These are phyloP conservation scores for Emmonsiellopsis sp. DNA, from an alignment of 2,329 filamentous ascomycete species.

Conservation along the genomic window DNA sequence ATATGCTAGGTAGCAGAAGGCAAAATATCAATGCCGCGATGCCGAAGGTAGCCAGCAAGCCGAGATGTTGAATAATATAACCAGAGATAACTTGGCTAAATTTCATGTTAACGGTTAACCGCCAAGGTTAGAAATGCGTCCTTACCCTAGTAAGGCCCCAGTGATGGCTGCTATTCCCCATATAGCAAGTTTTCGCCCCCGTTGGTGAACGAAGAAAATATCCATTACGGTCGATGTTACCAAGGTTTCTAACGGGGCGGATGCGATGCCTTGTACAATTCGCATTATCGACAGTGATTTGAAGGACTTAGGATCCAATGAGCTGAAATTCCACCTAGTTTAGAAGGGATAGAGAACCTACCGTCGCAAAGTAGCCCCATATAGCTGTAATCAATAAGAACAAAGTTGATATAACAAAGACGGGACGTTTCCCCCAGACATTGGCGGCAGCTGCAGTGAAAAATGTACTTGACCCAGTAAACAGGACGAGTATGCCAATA, in stretches of 20 bases:
- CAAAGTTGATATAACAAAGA: constrained; percentile 28
- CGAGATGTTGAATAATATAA: constrained; percentile 27
- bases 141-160: constrained; percentile 20
- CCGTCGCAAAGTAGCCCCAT: constrained; percentile 31
- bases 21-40: constrained; percentile 35
- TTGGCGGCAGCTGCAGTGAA: constrained; percentile 32
- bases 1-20: constrained; percentile 31
- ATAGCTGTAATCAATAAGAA: constrained; percentile 27
- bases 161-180: constrained; percentile 18
- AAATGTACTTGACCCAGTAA: constrained; percentile 33
- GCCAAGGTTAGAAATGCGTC: not conserved
- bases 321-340: not conserved
- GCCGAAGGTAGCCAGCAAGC: constrained; percentile 27
- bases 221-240: constrained; percentile 12
- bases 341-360: constrained; percentile 3
- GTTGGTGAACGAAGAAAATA: constrained; percentile 13
- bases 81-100: constrained; percentile 35
- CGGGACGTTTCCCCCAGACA: constrained; percentile 27
- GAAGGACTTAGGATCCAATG: constrained; percentile 22
- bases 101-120: not conserved
- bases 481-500: constrained; percentile 28
- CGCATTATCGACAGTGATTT: constrained; percentile 26
- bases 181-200: constrained; percentile 11
- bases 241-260: constrained; percentile 11
- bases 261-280: constrained; percentile 11